These are phyloP conservation scores for Ceratopteris richardii DNA, from an alignment of 75 land plant species.

Conservation along the genomic window DNA sequence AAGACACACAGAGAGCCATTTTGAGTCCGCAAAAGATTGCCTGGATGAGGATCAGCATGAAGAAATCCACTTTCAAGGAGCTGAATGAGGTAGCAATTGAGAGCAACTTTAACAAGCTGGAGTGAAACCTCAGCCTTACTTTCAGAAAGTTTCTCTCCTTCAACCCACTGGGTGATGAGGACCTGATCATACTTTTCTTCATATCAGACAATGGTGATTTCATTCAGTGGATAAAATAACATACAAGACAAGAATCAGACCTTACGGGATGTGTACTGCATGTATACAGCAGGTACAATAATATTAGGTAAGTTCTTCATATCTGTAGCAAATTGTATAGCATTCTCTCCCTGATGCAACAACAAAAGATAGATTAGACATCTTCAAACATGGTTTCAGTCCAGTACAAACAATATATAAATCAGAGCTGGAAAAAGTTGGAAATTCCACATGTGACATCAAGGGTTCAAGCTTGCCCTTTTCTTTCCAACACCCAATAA, in stretches of 20 bases:
- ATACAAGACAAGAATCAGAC: slow-evolving; percentile 9
- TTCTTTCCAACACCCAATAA: no score
- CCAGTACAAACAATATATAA: no score
- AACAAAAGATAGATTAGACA: neutral
- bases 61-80: slow-evolving; percentile 48
- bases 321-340: slow-evolving; percentile 24
- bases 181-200: no score
- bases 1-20: slow-evolving; percentile 34
- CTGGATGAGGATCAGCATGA: slow-evolving; percentile 58
- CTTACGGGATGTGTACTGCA: slow-evolving; percentile 39
- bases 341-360: slow-evolving; percentile 28
- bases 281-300: slow-evolving; percentile 35
- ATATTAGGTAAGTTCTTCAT: slow-evolving; percentile 35
- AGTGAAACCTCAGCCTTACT: slow-evolving; percentile 33
- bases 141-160: slow-evolving; percentile 47
- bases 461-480: no score
- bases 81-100: slow-evolving; percentile 45
- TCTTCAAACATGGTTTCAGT: neutral
- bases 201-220: neutral
- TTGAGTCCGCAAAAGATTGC: slow-evolving; percentile 35
- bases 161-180: slow-evolving; percentile 37
- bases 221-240: no score
- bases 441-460: no score
- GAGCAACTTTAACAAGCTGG: slow-evolving; percentile 33
- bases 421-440: no score